Percentiles rank a stretch among this genome's conserved stretches.
Conservation (phyloP, 129 eudicot genomes). For the Arctium minus region DNA sequence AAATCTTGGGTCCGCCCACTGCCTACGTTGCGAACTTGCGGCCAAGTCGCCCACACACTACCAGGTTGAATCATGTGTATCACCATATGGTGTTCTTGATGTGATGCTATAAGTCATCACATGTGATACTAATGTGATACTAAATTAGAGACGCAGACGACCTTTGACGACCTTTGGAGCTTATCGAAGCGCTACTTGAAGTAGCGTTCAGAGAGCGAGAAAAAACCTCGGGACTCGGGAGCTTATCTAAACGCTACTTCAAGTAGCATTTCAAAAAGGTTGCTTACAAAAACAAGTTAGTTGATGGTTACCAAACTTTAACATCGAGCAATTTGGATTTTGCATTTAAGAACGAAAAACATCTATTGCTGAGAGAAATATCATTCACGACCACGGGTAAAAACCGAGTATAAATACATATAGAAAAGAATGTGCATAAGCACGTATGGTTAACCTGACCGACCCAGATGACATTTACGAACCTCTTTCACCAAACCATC, state of each 20-base stretch:
- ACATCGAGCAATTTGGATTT: neutral
- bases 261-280: neutral
- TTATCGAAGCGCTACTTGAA: too few relatives aligned
- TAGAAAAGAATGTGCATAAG: slow-evolving; percentile 36
- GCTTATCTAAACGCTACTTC: too few relatives aligned
- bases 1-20: too few relatives aligned
- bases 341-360: neutral
- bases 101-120: too few relatives aligned
- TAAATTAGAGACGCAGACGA: too few relatives aligned
- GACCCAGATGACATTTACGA: neutral
- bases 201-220: neutral
- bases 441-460: slow-evolving; percentile 3
- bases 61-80: too few relatives aligned
- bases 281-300: neutral
- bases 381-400: neutral
- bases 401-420: slow-evolving; percentile 23
- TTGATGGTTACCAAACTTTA: neutral
- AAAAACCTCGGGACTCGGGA: too few relatives aligned
- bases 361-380: slow-evolving; percentile 6
- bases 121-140: too few relatives aligned
- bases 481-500: neutral
- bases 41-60: too few relatives aligned
- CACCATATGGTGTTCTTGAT: too few relatives aligned
- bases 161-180: too few relatives aligned
- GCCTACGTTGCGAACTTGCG: too few relatives aligned